Conservation (phyloP, 1,139 yeast genomes). For the Ashbya aceris region DNA sequence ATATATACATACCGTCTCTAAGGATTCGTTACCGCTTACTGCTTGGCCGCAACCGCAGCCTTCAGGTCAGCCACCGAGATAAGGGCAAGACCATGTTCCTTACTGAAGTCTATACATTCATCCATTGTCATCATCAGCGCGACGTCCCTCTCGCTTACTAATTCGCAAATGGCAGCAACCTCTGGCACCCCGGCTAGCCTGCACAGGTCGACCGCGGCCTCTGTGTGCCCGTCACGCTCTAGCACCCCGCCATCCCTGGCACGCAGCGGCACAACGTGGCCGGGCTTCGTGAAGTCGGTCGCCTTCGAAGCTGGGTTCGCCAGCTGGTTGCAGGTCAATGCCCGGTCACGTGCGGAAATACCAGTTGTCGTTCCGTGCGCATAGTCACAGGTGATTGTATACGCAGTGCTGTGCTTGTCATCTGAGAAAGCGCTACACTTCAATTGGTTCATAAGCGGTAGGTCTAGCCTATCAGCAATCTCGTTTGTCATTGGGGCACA, state of each 20-base stretch:
- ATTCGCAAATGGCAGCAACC: slow-evolving; percentile 88
- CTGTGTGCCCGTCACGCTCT: slow-evolving; percentile 92
- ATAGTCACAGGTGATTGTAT: slow-evolving; percentile 84
- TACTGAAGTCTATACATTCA: slow-evolving; percentile 69
- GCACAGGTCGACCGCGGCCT: slow-evolving; percentile 89
- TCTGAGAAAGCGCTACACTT: slow-evolving; percentile 27
- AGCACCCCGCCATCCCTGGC: slow-evolving; percentile 81
- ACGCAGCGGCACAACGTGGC: slow-evolving; percentile 86
- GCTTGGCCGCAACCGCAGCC: neutral
- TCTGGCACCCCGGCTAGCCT: slow-evolving; percentile 68
- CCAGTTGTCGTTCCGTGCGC: slow-evolving; percentile 93
- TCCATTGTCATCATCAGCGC: slow-evolving; percentile 80
- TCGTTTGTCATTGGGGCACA: slow-evolving; percentile 80
- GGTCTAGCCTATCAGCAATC: slow-evolving; percentile 68
- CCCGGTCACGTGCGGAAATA: slow-evolving; percentile 89
- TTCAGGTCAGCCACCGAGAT: slow-evolving; percentile 69
- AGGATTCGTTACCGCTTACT: neutral
- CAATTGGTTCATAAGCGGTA: slow-evolving; percentile 61
- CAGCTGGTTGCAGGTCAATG: slow-evolving; percentile 64
- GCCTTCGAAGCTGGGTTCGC: slow-evolving; percentile 54
- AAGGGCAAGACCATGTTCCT: slow-evolving; percentile 53
- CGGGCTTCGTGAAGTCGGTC: slow-evolving; percentile 75
- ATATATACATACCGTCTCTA: neutral
- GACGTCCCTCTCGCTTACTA: slow-evolving; percentile 90
- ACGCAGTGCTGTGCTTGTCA: slow-evolving; percentile 95